Base-by-base conservation (phyloP, 2,329 filamentous ascomycete species). In the Scedosporium boydii region DNA sequence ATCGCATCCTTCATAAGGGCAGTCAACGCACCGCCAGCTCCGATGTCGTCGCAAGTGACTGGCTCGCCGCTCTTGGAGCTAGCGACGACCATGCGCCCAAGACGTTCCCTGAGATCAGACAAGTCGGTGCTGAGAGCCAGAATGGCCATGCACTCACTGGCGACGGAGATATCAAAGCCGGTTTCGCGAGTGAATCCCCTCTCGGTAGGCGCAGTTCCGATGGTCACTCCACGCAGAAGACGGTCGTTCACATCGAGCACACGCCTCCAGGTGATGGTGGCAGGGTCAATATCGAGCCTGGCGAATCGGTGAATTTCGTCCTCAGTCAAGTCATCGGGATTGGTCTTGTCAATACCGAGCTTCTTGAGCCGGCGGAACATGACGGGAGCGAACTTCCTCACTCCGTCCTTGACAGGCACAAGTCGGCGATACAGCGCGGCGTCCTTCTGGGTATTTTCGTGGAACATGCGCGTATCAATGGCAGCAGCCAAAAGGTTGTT, bases 121-220 rank as follows among this genome's bases (percentile, higher is more conserved):
- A 98, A 82, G 72, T 88, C 86, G 66, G 91, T 97, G 78, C 91
- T 96, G 67, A 99, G 84, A 9, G 95, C 95, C 63, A 99, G 86
- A 65, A 99, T 96, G 65, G 95, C 95, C 95, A 99, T 99, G 74
- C 92, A 96, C 75, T 98, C 95, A 74, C 90, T 96, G 51, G 95
- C 95, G 34, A 99, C 95, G 0, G 93, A 96, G 68, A 99, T 99
- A 72, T 99, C 95, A 70, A 99, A 99, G 55, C 91, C 93, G 38
- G 95, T 98, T 75, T 95, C 85, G 65, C 95, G 87, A 27, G 86
- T 89, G 68, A 91, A 86, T 14, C 93, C 93, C 78, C 92, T 96
- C 77, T 99, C 95, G 0, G 93, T 96, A 3, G 89, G 80, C 0
- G 93, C 93, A 66, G 89, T 88, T 46, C 95, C 95, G 65, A 98